Conservation (phyloP, 2,329 filamentous ascomycete genomes). For the Penicillium hordei region DNA sequence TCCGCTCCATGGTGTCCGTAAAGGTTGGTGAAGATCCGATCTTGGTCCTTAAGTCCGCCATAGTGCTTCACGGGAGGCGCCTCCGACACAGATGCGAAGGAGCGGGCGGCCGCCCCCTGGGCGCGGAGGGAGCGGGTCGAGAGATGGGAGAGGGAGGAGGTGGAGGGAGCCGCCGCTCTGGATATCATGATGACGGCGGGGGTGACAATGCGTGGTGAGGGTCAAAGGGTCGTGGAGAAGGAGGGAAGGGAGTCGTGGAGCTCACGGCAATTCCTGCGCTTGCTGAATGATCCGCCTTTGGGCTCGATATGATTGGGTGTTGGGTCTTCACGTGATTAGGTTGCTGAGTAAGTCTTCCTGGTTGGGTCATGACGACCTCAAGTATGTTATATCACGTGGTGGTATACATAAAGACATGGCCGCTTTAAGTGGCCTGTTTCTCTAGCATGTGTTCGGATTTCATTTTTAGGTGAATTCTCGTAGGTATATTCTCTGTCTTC, state of each 20-base stretch:
- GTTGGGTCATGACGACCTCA: slow-evolving; percentile 14
- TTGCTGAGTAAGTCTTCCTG: slow-evolving; percentile 21
- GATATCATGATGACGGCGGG: slow-evolving; percentile 44
- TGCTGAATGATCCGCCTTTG: slow-evolving; percentile 44
- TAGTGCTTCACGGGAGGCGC: slow-evolving; percentile 62
- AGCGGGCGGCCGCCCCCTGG: slow-evolving; percentile 52
- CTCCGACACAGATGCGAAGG: slow-evolving; percentile 80
- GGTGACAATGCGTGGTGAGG: slow-evolving; percentile 35
- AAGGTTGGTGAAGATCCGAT: slow-evolving; percentile 98
- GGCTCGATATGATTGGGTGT: slow-evolving; percentile 37
- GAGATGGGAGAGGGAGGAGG: slow-evolving; percentile 42
- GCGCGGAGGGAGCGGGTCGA: slow-evolving; percentile 45
- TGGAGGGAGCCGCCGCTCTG: slow-evolving; percentile 47
- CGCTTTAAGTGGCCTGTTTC: background rate
- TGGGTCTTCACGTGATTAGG: slow-evolving; percentile 27
- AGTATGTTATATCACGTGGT: background rate
- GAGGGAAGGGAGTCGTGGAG: slow-evolving; percentile 29
- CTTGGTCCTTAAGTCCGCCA: slow-evolving; percentile 90
- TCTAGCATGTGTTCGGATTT: background rate
- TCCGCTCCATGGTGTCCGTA: slow-evolving; percentile 91
- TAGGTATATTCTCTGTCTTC: background rate
- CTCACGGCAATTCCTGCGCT: slow-evolving; percentile 39
- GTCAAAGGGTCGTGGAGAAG: slow-evolving; percentile 26
- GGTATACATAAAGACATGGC: background rate
- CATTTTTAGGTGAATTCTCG: no score